These are phyloP conservation scores for Candida xiaguanensis DNA, from an alignment of 805 yeast species.

Conservation along the genomic window DNA sequence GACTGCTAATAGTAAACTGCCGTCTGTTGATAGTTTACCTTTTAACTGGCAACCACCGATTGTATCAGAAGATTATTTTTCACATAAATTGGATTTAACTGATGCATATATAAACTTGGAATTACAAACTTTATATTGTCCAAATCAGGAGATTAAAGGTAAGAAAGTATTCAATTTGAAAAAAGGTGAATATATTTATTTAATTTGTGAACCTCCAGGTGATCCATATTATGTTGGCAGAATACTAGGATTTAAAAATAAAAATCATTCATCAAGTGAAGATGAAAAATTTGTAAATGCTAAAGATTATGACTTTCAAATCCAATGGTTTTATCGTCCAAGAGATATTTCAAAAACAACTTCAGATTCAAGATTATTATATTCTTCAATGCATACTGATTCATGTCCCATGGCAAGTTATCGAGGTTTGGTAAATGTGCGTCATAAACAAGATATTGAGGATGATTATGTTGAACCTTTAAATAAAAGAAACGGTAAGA, in stretches of 20 bases:
- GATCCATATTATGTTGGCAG: slow-evolving; percentile 91
- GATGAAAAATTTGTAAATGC: slow-evolving; percentile 37
- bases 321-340: slow-evolving; percentile 92
- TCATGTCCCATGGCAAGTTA: slow-evolving; percentile 70
- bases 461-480: slow-evolving; percentile 25
- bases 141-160: slow-evolving; percentile 26
- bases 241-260: slow-evolving; percentile 60
- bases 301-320: slow-evolving; percentile 54
- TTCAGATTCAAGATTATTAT: slow-evolving; percentile 70
- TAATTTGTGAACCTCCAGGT: slow-evolving; percentile 90
- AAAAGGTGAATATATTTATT: slow-evolving; percentile 68
- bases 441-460: slow-evolving; percentile 63
- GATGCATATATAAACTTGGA: slow-evolving; percentile 40
- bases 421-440: slow-evolving; percentile 72
- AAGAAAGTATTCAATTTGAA: background rate
- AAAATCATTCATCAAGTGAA: slow-evolving; percentile 7
- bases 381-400: slow-evolving; percentile 84
- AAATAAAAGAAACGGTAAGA: slow-evolving; percentile 4
- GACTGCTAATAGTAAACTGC: background rate
- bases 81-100: slow-evolving; percentile 37
- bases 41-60: slow-evolving; percentile 51
- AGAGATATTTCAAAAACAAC: slow-evolving; percentile 70
- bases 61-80: slow-evolving; percentile 35
- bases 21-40: slow-evolving; percentile 26
- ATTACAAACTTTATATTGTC: slow-evolving; percentile 36